Conservation (phyloP, 2,329 filamentous ascomycete genomes). For the Neofusicoccum parvum region DNA sequence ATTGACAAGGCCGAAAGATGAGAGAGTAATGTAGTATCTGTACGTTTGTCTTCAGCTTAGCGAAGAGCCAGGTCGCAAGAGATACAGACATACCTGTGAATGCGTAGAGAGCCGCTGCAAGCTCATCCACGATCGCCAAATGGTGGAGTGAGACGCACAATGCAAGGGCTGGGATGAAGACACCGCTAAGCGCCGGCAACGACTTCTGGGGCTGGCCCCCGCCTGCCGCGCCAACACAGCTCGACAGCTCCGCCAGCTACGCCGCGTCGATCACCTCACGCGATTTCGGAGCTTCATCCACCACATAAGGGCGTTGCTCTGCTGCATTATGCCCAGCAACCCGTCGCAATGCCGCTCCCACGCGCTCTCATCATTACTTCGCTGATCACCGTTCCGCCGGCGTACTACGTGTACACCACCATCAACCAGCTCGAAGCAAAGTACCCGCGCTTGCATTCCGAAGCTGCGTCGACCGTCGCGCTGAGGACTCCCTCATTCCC, state of each 20-base stretch:
- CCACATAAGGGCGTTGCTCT: background rate
- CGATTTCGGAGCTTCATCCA: background rate
- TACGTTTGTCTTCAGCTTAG: no score
- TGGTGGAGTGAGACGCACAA: no score
- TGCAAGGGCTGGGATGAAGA: no score
- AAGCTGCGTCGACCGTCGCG: background rate
- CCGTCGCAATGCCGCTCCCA: background rate
- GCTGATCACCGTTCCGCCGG: background rate
- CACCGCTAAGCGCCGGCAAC: no score
- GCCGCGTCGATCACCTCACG: constrained; percentile 1
- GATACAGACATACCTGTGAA: no score
- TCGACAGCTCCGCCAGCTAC: background rate
- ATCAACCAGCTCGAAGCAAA: constrained; percentile 3
- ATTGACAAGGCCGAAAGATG: no score
- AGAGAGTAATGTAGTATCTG: no score
- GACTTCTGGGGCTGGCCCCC: no score
- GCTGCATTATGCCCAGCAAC: background rate
- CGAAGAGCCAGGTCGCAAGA: no score
- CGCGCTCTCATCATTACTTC: constrained; percentile 1
- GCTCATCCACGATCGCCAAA: no score
- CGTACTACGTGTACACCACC: background rate
- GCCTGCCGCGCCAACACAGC: background rate
- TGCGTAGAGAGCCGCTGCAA: no score
- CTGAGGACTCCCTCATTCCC: background rate
- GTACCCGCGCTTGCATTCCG: background rate